Percentiles rank a stretch among this genome's conserved stretches.
phyloP scores from a whole-genome alignment of 2,329 filamentous ascomycete species.

The Fusarium bulbicola region DNA sequence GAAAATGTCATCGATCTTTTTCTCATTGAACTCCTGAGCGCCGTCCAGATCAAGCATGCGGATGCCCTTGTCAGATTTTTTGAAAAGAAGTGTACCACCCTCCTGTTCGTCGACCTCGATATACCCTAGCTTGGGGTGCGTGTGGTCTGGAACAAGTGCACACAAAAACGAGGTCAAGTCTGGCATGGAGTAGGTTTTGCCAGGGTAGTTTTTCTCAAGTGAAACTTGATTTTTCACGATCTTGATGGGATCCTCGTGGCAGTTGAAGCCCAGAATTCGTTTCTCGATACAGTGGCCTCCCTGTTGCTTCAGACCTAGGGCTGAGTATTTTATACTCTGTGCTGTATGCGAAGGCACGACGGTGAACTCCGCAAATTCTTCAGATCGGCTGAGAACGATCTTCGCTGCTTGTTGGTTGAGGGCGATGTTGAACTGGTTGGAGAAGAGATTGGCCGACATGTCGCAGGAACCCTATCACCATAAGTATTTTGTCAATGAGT shows the following conservation, averaged over 20 bases:
- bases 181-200: slow-evolving; percentile 29
- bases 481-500: not conserved
- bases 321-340: slow-evolving; percentile 35
- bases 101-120: slow-evolving; percentile 17
- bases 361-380: slow-evolving; percentile 25
- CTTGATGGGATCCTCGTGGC: slow-evolving; percentile 28
- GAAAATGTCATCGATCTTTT: not conserved
- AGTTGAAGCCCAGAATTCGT: slow-evolving; percentile 39
- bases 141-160: slow-evolving; percentile 15
- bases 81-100: slow-evolving; percentile 31
- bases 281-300: slow-evolving; percentile 30
- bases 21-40: not conserved
- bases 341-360: slow-evolving; percentile 40
- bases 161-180: slow-evolving; percentile 34
- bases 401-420: slow-evolving; percentile 30
- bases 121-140: slow-evolving; percentile 1
- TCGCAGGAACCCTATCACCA: slow-evolving; percentile 33
- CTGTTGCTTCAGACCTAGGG: slow-evolving; percentile 14
- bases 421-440: slow-evolving; percentile 39
- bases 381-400: slow-evolving; percentile 22
- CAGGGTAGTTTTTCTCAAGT: slow-evolving; percentile 24
- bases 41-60: slow-evolving; percentile 27
- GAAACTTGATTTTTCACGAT: slow-evolving; percentile 32
- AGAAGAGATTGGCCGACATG: slow-evolving; percentile 33
- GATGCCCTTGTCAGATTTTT: slow-evolving; percentile 18